Percentiles rank a stretch among this genome's conserved stretches.
These are phyloP conservation scores for Candida chauliodis DNA, from an alignment of 805 yeast species.

Conservation along the genomic window DNA sequence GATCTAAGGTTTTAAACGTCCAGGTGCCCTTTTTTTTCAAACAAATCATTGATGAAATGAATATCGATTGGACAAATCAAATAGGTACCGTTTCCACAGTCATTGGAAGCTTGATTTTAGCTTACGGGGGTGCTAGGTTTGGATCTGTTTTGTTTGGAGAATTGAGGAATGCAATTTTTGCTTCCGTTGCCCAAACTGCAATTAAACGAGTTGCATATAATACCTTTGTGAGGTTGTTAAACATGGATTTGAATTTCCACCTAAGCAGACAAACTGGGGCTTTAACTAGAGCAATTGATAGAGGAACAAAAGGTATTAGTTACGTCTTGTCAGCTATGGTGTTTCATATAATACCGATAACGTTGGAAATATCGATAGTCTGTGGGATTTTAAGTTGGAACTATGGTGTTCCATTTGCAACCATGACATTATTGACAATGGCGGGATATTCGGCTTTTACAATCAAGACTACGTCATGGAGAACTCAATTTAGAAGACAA, in stretches of 20 bases:
- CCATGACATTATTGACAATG: slow-evolving; percentile 86
- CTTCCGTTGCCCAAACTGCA: slow-evolving; percentile 92
- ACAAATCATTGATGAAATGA: slow-evolving; percentile 85
- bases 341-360: slow-evolving; percentile 91
- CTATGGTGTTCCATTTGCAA: slow-evolving; percentile 86
- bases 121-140: slow-evolving; percentile 91
- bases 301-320: slow-evolving; percentile 97
- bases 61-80: slow-evolving; percentile 72
- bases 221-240: slow-evolving; percentile 79
- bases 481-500: slow-evolving; percentile 84
- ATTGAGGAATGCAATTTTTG: slow-evolving; percentile 90
- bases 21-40: slow-evolving; percentile 95
- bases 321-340: slow-evolving; percentile 94
- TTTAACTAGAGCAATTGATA: slow-evolving; percentile 89
- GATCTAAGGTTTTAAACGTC: slow-evolving; percentile 82
- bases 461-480: slow-evolving; percentile 91
- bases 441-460: slow-evolving; percentile 84
- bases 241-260: slow-evolving; percentile 86
- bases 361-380: slow-evolving; percentile 88
- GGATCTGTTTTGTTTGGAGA: slow-evolving; percentile 96
- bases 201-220: slow-evolving; percentile 84
- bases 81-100: slow-evolving; percentile 64
- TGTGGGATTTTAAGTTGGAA: slow-evolving; percentile 92
- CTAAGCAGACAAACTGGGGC: slow-evolving; percentile 93
- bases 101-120: slow-evolving; percentile 64